phyloP scores from a whole-genome alignment of 441 rosid species.

The Daphne laureola region DNA sequence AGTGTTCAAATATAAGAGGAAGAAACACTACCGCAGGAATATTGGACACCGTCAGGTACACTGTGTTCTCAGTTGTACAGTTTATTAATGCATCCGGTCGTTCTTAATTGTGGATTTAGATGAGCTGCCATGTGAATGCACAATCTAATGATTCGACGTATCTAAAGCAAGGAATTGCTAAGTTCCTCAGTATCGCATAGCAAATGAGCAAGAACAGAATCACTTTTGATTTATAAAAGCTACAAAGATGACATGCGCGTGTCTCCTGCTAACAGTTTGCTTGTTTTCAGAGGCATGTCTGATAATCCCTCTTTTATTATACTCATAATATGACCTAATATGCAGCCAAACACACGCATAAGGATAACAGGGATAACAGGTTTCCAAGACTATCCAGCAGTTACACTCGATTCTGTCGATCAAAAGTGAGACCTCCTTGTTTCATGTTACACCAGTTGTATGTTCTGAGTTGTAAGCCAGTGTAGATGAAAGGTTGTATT shows the following conservation, averaged over 20 bases:
- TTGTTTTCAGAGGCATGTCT: neutral
- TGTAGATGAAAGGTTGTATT: too few relatives aligned
- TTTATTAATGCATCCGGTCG: too few relatives aligned
- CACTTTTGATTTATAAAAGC: too few relatives aligned
- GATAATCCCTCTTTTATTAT: neutral
- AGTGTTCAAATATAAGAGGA: constrained; percentile 88
- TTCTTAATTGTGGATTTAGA: too few relatives aligned
- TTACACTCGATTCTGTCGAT: constrained; percentile 18
- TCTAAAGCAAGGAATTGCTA: too few relatives aligned
- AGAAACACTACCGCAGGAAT: constrained; percentile 89
- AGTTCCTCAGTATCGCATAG: too few relatives aligned
- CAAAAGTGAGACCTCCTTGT: neutral
- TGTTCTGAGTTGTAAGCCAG: too few relatives aligned
- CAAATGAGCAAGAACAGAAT: too few relatives aligned
- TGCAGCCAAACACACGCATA: constrained; percentile 89
- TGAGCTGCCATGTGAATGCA: too few relatives aligned
- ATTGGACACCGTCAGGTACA: constrained; percentile 93
- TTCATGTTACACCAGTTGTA: neutral
- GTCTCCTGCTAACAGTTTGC: too few relatives aligned
- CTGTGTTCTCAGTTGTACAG: neutral
- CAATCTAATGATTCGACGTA: too few relatives aligned
- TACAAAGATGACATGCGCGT: too few relatives aligned
- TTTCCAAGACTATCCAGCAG: constrained; percentile 64
- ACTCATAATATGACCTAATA: neutral
- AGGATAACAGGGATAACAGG: constrained; percentile 82